phyloP scores from a whole-genome alignment of 129 eudicot genomes.

The Chrysanthemum lavandulifolium region DNA sequence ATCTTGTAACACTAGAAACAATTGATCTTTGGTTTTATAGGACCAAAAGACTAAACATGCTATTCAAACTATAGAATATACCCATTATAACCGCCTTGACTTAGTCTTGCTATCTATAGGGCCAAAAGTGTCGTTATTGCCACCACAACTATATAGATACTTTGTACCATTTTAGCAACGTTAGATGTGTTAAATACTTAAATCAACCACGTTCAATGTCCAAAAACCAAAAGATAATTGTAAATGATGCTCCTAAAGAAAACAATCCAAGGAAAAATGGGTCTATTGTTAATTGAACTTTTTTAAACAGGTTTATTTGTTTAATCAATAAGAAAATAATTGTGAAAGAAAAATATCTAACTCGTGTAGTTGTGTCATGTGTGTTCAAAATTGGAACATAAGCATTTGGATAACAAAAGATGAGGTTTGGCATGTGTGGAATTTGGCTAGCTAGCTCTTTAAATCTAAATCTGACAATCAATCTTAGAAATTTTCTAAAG shows the following conservation, averaged over 20 bases:
- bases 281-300: neutral
- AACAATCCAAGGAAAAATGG: neutral
- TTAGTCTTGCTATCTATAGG: no score
- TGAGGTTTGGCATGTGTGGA: neutral
- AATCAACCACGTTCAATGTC: slow-evolving; percentile 3
- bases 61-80: no score
- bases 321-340: neutral
- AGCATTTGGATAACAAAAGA: neutral
- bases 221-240: neutral
- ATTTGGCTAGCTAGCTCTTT: no score
- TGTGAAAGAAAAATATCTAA: neutral
- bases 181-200: slow-evolving; percentile 1
- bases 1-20: neutral
- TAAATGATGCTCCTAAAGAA: neutral
- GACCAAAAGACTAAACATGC: neutral
- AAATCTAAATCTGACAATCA: no score
- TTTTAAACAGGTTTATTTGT: neutral
- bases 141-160: neutral
- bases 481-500: no score
- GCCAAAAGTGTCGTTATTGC: neutral
- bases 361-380: neutral
- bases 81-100: no score
- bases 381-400: neutral
- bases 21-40: neutral
- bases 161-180: neutral